Percentiles rank a stretch among this genome's conserved stretches.
These are phyloP conservation scores for Saccharata proteae DNA, from an alignment of 2,329 filamentous ascomycete genomes.

Conservation along the genomic window DNA sequence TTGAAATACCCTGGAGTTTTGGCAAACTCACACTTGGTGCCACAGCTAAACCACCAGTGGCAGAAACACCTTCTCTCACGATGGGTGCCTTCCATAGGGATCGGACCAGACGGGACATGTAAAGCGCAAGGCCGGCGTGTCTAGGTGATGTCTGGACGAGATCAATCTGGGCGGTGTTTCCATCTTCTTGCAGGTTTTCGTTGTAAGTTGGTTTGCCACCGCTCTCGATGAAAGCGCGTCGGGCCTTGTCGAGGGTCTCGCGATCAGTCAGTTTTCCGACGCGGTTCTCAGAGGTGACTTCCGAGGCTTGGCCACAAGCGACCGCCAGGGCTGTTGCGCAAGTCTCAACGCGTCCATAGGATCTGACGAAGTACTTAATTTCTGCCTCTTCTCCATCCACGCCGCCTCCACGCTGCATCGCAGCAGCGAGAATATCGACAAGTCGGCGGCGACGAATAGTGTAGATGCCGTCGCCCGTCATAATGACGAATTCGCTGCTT, in stretches of 20 bases:
- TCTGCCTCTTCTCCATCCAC: slow-evolving; percentile 73
- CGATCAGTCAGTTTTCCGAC: slow-evolving; percentile 65
- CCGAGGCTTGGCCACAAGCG: slow-evolving; percentile 83
- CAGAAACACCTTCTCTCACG: slow-evolving; percentile 42
- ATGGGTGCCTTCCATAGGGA: slow-evolving; percentile 78
- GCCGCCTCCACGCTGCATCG: slow-evolving; percentile 57
- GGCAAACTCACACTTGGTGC: slow-evolving; percentile 51
- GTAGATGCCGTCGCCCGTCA: slow-evolving; percentile 86
- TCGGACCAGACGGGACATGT: slow-evolving; percentile 76
- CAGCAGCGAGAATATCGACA: slow-evolving; percentile 82
- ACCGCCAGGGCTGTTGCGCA: slow-evolving; percentile 86
- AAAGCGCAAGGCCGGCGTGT: slow-evolving; percentile 77
- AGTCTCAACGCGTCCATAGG: slow-evolving; percentile 81
- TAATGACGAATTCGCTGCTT: slow-evolving; percentile 72
- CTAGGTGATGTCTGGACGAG: slow-evolving; percentile 78
- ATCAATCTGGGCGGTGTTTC: slow-evolving; percentile 56
- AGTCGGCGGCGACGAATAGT: slow-evolving; percentile 71
- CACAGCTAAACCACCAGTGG: slow-evolving; percentile 51
- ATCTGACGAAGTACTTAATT: slow-evolving; percentile 68
- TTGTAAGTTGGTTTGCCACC: slow-evolving; percentile 78
- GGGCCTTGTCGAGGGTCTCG: slow-evolving; percentile 71
- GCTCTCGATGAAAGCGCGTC: slow-evolving; percentile 81
- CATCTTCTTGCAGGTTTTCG: slow-evolving; percentile 57
- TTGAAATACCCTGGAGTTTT: slow-evolving; percentile 68
- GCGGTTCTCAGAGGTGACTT: slow-evolving; percentile 60